Evolutionary conservation across 352 stramenopile species (phyloP), one percentile per base, ranked within the genome.

Genomic region (Pythium dissimile): DNA sequence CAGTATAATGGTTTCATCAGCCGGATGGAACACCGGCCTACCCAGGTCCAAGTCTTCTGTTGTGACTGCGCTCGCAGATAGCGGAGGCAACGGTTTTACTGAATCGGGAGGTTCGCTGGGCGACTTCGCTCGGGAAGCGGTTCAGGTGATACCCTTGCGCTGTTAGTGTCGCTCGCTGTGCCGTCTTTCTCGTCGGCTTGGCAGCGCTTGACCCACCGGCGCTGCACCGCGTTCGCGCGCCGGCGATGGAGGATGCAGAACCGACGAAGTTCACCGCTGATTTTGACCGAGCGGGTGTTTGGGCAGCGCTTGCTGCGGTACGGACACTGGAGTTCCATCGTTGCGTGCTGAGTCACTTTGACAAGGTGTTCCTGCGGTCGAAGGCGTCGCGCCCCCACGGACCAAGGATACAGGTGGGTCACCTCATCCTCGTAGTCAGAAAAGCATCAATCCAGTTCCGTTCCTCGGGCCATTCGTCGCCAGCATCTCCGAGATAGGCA

Each of bases 141-240:
- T 27, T 50, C 37, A 27, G 24, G 43, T 24, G 38, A 21, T 10
- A 13, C 21, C 3, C 20, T 24, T 13, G 43, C 5, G 20, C 13
- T 31, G 47, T 34, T 32, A 32, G 18, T n/a, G 18, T 34, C 31
- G 16, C 20, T 15, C 20, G 5, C 12, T 4, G 24, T 16, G 31
- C 9, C 13, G 10, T 3, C 21, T 6, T 15, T 23, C 41, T 44
- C 31, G 31, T 20, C 34, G 16, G 21, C 44, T 43, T 32, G 31
- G 4, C 20, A 21, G 16, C 43, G 43, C 27, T 34, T 24, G 11
- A 50, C 66, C 15, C 80, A 71, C n/a, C 52, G 41, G 3, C 52
- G 52, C 52, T 59, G 39, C 6, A 21, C 34, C 16, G 32, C 32
- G 28, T 59, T 59, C 13, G 52, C 52, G 15, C 30, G 44, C 18